Base-by-base conservation (phyloP, 306 rosid species). In the Dalbergia cochinchinensis region DNA sequence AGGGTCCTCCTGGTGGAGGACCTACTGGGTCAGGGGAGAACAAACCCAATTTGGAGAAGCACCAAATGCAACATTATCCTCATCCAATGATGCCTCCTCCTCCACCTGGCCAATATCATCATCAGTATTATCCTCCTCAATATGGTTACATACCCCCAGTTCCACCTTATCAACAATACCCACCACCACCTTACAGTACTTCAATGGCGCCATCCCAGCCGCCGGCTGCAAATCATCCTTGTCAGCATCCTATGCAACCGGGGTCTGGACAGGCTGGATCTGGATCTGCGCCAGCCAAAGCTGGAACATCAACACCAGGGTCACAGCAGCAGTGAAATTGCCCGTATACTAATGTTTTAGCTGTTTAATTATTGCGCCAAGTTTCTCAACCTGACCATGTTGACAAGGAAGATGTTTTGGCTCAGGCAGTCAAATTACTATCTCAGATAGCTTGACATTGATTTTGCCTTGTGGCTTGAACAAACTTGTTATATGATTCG, bases 51-150 rank as follows among this genome's bases (percentile, higher is more conserved):
- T 33, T 55, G 19, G 97, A 91, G 77, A 90, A 89, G 86, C 97
- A 70, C 37, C 94, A 85, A n/a, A 80, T 85, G 73, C 97, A 87
- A 65, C 91, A 87, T 68, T 87, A 78, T 89, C 51, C 87, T 19
- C 89, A 69, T 85, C 89, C 87, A 22, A 66, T 77, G 86, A 86
- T 88, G 89, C 94, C 93, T n/a, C 97, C 93, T n/a, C 97, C 87
- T 31, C 41, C 5, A 26, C 31, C 31, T 54, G 91, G 93, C 15
- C 95, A 88, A 79, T 93, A 91, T 72, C 94, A 86, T 69, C 97
- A 90, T 61, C 93, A 90, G 79, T 94, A 87, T 76, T 89, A 90
- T 37, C 41, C 41, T 37, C 31, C 31, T 84, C 91, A 93, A 5
- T 86, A 86, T 20, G 93, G 93, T 45, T 88, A 88, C 72, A 87